Percentiles rank a stretch among this genome's conserved stretches.
Conservation (phyloP, 176 grass and related monocot genomes). For the Musa itinerans region DNA sequence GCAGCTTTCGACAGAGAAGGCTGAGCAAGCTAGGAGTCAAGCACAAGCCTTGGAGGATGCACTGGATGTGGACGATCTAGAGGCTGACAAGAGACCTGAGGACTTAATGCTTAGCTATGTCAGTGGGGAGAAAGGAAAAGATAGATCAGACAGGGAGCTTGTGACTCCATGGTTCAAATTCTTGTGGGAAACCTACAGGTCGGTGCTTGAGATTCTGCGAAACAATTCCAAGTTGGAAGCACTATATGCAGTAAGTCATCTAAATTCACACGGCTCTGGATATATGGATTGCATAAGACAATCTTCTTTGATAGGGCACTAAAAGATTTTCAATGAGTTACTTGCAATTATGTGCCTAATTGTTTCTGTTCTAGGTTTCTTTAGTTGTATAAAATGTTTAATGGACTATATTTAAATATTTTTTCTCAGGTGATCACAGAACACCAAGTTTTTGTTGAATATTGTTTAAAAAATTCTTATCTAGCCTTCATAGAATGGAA, state of each 20-base stretch:
- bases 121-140: slow-evolving; percentile 88
- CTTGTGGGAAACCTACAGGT: slow-evolving; percentile 88
- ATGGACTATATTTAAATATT: too few relatives aligned
- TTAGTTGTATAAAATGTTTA: too few relatives aligned
- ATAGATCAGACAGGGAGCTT: slow-evolving; percentile 71
- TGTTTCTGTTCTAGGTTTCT: slow-evolving; percentile 7
- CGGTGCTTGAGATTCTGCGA: slow-evolving; percentile 75
- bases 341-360: too few relatives aligned
- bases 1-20: slow-evolving; percentile 70
- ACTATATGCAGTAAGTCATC: slow-evolving; percentile 64
- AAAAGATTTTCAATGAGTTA: too few relatives aligned
- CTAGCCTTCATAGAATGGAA: not conserved
- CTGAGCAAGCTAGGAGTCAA: slow-evolving; percentile 64
- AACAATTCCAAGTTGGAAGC: slow-evolving; percentile 96
- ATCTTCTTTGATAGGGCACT: too few relatives aligned
- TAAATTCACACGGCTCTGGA: not conserved
- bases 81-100: slow-evolving; percentile 83
- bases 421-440: too few relatives aligned
- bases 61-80: slow-evolving; percentile 84
- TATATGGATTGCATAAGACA: too few relatives aligned
- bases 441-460: not conserved
- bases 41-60: slow-evolving; percentile 74
- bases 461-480: slow-evolving; percentile 31
- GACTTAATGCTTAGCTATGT: slow-evolving; percentile 96
- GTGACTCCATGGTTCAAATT: slow-evolving; percentile 97